Percentiles rank a stretch among this genome's conserved stretches.
phyloP scores from a whole-genome alignment of 2,329 filamentous ascomycete genomes.

The Lasiodiplodia sp. region DNA sequence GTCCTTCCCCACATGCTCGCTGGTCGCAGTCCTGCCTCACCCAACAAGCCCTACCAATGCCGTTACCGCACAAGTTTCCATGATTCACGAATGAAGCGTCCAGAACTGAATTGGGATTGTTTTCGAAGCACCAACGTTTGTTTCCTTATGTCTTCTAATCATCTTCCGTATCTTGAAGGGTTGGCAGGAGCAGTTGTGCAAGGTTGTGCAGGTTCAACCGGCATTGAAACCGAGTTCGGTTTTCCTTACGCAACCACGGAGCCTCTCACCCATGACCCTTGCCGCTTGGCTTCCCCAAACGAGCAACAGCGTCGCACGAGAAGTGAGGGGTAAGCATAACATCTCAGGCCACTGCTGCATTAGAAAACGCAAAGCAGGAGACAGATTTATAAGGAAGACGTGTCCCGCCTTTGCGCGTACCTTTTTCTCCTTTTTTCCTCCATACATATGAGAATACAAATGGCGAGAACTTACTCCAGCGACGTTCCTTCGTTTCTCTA shows the following conservation, averaged over 20 bases:
- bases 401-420: neutral
- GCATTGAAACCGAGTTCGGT: neutral
- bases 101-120: neutral
- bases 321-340: constrained; percentile 11
- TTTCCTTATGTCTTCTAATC: too few species aligned
- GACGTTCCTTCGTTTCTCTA: neutral
- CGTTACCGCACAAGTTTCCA: neutral
- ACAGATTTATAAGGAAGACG: neutral
- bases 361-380: neutral
- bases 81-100: neutral
- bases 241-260: neutral
- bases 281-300: neutral
- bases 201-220: neutral
- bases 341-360: constrained; percentile 1
- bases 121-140: neutral
- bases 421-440: neutral
- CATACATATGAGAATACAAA: constrained; percentile 12
- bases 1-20: neutral
- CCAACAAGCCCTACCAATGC: neutral
- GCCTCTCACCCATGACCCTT: neutral
- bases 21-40: neutral
- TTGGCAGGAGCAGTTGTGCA: neutral
- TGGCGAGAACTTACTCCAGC: constrained; percentile 20
- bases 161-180: too few species aligned
- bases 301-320: constrained; percentile 2